Base-by-base conservation (phyloP, 371 early-diverging fungal genomes). In the Circinella minor region DNA sequence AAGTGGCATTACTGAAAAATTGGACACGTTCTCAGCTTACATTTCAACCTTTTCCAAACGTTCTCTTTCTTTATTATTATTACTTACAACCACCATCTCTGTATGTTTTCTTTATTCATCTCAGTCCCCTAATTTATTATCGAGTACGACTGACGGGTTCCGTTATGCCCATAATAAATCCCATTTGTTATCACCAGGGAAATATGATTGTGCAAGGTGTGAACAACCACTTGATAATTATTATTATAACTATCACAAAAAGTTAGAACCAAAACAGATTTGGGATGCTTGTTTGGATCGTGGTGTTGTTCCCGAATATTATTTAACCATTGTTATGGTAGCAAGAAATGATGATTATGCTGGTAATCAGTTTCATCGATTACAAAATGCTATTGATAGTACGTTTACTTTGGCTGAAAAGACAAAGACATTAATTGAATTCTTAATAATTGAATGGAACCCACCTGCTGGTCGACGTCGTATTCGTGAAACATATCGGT, bases 381-480 rank as follows among this genome's bases (percentile, higher is more conserved):
- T 83, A 43, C 83, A 83, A 47, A 83, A 83, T 64, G 73, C 81
- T 39, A 83, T 83, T 61, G 83, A 83, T 63, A 77, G 78, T 62
- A 78, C 83, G 6, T 81, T 59, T 38, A 55, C 77, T 7, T 54
- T 83, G 66, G 83, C 83, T 10, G 79, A 79, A 62, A 75, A 76
- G 15, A 81, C 83, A 13, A 66, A 71, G 48, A 74, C 75, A 2
- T 64, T 69, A 13, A 83, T 79, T 20, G 83, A 83, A 47, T 63
- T 83, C 15, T 55, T 83, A 11, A 73, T 83, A 54, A 47, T 83
- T 54, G 83, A 83, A 68, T 83, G 83, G 83, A 83, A 83, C 64
- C 83, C 83, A 36, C 74, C 76, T 0, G 51, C 73, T 13, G 68
- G 75, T 20, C 68, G 69, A 46, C 74, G 81, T 37, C 49, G 74